Conservation (phyloP, 2,329 filamentous ascomycete genomes). For the Magnaporthiopsis incrustans region DNA sequence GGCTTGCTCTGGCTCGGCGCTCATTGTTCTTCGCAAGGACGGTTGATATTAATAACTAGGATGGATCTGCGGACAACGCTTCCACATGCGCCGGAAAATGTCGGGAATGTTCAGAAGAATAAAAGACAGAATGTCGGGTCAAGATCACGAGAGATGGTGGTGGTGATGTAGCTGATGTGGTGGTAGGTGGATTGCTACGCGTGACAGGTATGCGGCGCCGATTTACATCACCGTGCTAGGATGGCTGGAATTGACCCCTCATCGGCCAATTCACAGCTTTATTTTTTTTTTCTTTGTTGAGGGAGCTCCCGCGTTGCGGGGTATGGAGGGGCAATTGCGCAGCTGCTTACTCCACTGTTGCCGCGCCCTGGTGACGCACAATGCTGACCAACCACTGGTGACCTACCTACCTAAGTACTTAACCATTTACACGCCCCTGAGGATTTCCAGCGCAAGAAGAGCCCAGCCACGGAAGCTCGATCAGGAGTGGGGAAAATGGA, state of each 20-base stretch:
- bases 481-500: too few species aligned
- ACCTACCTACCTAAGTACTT: too few species aligned
- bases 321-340: not conserved
- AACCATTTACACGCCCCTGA: not conserved
- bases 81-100: not conserved
- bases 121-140: not conserved
- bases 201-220: not conserved
- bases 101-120: not conserved
- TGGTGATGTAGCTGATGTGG: not conserved
- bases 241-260: not conserved
- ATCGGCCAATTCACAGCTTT: not conserved
- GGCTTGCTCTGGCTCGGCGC: conserved; percentile 7
- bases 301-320: not conserved
- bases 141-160: not conserved
- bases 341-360: not conserved
- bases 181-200: not conserved
- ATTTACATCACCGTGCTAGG: not conserved
- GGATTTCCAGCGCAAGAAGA: too few species aligned
- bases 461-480: too few species aligned
- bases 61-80: not conserved
- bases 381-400: not conserved
- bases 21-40: not conserved
- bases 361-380: not conserved
- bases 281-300: not conserved
- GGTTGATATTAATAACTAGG: not conserved